These are phyloP conservation scores for Wilcoxina mikolae DNA, from an alignment of 495 filamentous ascomycete species.

Conservation along the genomic window DNA sequence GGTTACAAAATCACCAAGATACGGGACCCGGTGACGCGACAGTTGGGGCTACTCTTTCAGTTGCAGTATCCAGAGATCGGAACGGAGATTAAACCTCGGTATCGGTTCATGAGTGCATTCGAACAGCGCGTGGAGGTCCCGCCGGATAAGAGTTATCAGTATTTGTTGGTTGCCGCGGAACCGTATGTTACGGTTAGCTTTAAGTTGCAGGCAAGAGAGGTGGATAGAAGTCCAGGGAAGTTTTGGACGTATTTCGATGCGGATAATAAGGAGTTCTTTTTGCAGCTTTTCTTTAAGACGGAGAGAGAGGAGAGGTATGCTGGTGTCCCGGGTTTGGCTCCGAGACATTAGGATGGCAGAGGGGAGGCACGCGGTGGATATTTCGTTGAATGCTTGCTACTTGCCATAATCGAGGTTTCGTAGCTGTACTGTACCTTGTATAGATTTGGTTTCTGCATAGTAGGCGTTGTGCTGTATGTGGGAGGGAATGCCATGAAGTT, in stretches of 20 bases:
- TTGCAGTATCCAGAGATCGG: slow-evolving; percentile 89
- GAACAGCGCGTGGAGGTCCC: slow-evolving; percentile 91
- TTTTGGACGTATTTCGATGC: slow-evolving; percentile 94
- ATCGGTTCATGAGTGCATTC: slow-evolving; percentile 94
- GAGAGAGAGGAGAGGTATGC: slow-evolving; percentile 93
- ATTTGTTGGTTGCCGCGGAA: slow-evolving; percentile 87
- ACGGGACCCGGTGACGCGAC: slow-evolving; percentile 74
- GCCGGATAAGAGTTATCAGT: slow-evolving; percentile 89
- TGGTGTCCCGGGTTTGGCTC: slow-evolving; percentile 79
- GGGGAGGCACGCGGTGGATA: neutral
- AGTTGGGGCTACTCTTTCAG: slow-evolving; percentile 85
- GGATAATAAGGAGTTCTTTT: slow-evolving; percentile 93
- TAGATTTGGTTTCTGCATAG: too few relatives aligned
- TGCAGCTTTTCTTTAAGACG: slow-evolving; percentile 98
- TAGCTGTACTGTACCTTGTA: neutral
- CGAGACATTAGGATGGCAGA: slow-evolving; percentile 22
- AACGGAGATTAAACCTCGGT: slow-evolving; percentile 56
- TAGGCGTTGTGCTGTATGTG: too few relatives aligned
- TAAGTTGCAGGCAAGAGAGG: slow-evolving; percentile 87
- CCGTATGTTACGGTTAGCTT: slow-evolving; percentile 96
- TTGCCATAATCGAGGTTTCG: neutral
- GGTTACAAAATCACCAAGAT: slow-evolving; percentile 98
- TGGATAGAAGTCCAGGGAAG: slow-evolving; percentile 71
- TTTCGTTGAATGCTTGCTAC: neutral
- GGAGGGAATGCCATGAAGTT: too few relatives aligned